Evolutionary conservation across 2,329 filamentous ascomycete genomes (phyloP), one percentile per base, ranked within the genome.

Genomic region (Beauveria australis): DNA sequence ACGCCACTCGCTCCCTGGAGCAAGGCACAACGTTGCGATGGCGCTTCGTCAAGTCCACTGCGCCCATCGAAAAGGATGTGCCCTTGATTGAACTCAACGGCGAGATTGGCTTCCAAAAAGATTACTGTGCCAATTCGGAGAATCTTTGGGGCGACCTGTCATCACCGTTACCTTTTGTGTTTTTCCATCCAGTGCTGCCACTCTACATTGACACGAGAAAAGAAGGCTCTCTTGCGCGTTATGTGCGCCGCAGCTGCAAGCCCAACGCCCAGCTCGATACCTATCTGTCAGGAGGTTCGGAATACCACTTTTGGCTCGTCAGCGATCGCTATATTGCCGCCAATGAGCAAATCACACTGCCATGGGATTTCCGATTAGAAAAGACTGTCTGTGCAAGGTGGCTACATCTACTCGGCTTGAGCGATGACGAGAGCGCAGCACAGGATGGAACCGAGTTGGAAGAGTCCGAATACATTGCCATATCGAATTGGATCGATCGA

Each of bases 221-320:
- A 71, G 91, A 96, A 76, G 94, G 93, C 24, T 96, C 91, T 5
- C 78, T 86, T 41, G 86, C 94, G 61, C 89, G 94, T 49, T 97
- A 94, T 70, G 86, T 95, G n/a, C 86, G 94, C 61, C 85, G 93
- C 65, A 97, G 94, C 68, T 99, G 94, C 76, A 86, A 84, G 63
- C 91, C 94, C 1, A 99, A 97, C 69, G 85, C 94, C n/a, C 82
- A 84, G 37, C 79, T 97, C 67, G 92, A 94, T 70, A 95, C 92
- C 0, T 89, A 92, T 65, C 83, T 97, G 53, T 90, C 90, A 1
- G 87, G 86, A 52, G 81, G 83, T 3, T 87, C 86, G 1, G 88
- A 93, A 65, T 96, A 93, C 69, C 91, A 94, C 70, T 96, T 97
- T 72, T 97, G 93, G 83, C 87, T 97, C 64, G 85, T 96, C 62